Evolutionary conservation across 345 rosid species (phyloP).

Genomic region (Excoecaria cochinchinensis): DNA sequence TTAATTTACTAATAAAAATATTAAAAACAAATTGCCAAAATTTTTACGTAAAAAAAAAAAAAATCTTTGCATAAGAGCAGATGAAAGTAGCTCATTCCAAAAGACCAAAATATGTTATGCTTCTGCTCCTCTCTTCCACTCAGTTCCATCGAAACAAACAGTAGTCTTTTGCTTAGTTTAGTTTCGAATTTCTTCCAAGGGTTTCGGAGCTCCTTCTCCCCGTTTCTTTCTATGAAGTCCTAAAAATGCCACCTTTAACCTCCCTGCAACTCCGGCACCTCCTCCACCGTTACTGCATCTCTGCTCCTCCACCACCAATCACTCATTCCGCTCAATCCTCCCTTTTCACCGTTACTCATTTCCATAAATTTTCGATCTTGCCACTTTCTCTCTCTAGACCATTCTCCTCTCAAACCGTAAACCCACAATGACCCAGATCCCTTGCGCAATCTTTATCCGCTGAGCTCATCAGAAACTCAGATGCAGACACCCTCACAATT

Average conservation of each 20-base stretch:
- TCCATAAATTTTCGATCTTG: conserved; percentile 23
- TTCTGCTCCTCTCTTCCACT: too few species aligned
- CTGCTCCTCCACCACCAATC: conserved; percentile 21
- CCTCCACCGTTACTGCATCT: conserved; percentile 27
- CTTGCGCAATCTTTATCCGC: conserved; percentile 61
- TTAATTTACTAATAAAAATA: too few species aligned
- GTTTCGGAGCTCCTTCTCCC: conserved; percentile 15
- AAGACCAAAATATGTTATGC: too few species aligned
- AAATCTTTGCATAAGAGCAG: too few species aligned
- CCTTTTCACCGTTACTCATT: conserved; percentile 19
- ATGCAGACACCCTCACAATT: conserved; percentile 47
- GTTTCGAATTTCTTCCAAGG: too few species aligned
- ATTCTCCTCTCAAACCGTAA: conserved; percentile 36
- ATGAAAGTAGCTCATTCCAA: too few species aligned
- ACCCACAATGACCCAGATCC: conserved; percentile 31
- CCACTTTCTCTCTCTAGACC: conserved; percentile 20
- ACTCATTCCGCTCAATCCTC: conserved; percentile 18
- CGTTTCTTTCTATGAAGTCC: not conserved
- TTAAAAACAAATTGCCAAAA: too few species aligned
- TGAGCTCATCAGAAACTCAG: conserved; percentile 54
- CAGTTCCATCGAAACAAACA: too few species aligned
- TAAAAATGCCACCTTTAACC: conserved; percentile 54
- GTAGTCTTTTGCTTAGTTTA: too few species aligned
- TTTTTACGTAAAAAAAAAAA: too few species aligned
- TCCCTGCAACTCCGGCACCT: conserved; percentile 56